These are phyloP conservation scores for Epichloe uncinata DNA, from an alignment of 2,329 filamentous ascomycete species.

Conservation along the genomic window DNA sequence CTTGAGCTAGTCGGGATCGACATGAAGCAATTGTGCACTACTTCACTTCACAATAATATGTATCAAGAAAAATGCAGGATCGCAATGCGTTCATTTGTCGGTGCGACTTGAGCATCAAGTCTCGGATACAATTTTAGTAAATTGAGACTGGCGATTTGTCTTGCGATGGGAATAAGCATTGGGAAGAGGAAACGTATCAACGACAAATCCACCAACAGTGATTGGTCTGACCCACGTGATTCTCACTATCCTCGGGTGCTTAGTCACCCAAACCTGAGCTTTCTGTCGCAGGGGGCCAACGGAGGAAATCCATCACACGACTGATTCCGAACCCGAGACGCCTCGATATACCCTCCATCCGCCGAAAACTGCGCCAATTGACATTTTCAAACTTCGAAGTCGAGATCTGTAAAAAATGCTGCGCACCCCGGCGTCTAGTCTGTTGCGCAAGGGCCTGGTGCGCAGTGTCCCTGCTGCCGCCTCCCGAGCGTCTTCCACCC, in stretches of 20 bases:
- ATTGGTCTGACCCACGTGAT: constrained; percentile 3
- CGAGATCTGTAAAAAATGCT: constrained; percentile 30
- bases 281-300: constrained; percentile 5
- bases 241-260: background rate
- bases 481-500: constrained; percentile 51
- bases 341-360: constrained; percentile 8
- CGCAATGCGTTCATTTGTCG: no score
- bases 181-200: background rate
- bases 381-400: constrained; percentile 11
- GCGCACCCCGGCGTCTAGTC: constrained; percentile 38
- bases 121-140: background rate
- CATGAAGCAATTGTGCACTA: no score
- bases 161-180: no score
- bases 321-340: constrained; percentile 15
- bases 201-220: background rate
- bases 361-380: constrained; percentile 21
- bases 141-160: no score
- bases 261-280: constrained; percentile 14
- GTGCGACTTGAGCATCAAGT: background rate
- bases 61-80: no score
- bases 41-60: no score
- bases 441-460: constrained; percentile 37
- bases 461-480: constrained; percentile 31
- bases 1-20: no score
- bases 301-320: constrained; percentile 14